Base-by-base conservation (phyloP, 2,329 filamentous ascomycete species). In the Knufia fluminis region DNA sequence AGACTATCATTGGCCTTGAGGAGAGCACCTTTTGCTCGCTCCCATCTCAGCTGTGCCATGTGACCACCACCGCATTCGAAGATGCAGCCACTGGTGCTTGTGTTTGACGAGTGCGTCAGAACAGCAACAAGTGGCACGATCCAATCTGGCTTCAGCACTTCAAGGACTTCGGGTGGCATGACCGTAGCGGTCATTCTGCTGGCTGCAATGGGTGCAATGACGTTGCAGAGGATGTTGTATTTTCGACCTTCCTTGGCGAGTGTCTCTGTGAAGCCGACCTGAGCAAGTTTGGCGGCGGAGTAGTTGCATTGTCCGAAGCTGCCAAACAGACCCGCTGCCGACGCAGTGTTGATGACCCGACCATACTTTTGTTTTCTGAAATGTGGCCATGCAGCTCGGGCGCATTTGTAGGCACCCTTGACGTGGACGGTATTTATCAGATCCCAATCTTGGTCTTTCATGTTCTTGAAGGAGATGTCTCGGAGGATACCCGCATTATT, bases 341-440 rank as follows among this genome's bases (percentile, higher is more conserved):
- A 97, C 32, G 91, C 82, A 20, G 92, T 97, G 77, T 94, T 97
- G 73, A 98, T 95, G 59, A 98, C 77, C 61, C 92, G 82, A 56
- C 92, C 92, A 67, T 87, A 98, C 80, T 96, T 97, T 73, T 98
- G 92, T 75, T 97, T 97, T 64, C 91, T 80, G 79, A 98, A 97
- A 71, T 97, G 77, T 52, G 91, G 89, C 91, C 92, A 98, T 46
- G 92, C 92, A 55, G 92, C 92, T 68, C 82, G 83, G 54, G 92
- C 79, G 68, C 87, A 94, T 80, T 95, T 97, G 78, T 94, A 98
- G 63, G 89, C 84, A 60, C 92, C 92, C 65, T 82, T 85, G 61
- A 96, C 82, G 70, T 98, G 91, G 51, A 97, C 91, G 66, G 82
- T 84, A 70, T 91, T 86, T 66, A 96, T 86, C 59, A 96, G 73